A percentile compares a stretch with the other conserved stretches of the same genome.
Evolutionary conservation across 768 basidiomycete genomes (phyloP).

Genomic region (Cyclocybe cylindracea): DNA sequence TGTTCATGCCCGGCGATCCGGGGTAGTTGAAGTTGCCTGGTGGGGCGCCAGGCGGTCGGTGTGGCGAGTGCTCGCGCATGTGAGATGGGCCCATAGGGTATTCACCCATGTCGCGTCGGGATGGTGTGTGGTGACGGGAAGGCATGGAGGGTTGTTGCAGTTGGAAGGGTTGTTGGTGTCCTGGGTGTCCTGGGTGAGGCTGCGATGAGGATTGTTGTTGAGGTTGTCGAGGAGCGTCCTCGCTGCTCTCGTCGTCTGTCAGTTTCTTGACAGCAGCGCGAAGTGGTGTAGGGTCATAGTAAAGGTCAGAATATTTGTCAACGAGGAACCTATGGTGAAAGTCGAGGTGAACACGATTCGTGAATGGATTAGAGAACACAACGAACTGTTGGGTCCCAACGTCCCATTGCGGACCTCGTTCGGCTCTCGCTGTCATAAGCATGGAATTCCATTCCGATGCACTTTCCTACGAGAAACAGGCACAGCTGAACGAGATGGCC

Average conservation of each 20-base stretch:
- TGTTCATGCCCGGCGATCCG: slow-evolving; percentile 26
- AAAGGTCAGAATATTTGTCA: slow-evolving; percentile 69
- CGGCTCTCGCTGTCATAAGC: slow-evolving; percentile 74
- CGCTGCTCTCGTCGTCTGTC: slow-evolving; percentile 42
- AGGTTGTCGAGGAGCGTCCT: slow-evolving; percentile 23
- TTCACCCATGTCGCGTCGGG: slow-evolving; percentile 16
- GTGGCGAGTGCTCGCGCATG: slow-evolving; percentile 24
- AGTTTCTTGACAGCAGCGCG: slow-evolving; percentile 52
- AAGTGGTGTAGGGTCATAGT: slow-evolving; percentile 69
- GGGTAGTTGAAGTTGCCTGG: slow-evolving; percentile 33
- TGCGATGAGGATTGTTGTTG: slow-evolving; percentile 29
- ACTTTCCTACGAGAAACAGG: slow-evolving; percentile 49
- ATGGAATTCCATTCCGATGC: slow-evolving; percentile 88
- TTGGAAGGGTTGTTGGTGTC: slow-evolving; percentile 27
- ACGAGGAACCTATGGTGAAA: slow-evolving; percentile 62
- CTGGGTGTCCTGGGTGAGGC: slow-evolving; percentile 26
- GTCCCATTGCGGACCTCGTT: slow-evolving; percentile 87
- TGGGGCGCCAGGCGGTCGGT: slow-evolving; percentile 25
- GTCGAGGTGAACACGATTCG: background rate
- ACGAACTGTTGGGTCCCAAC: slow-evolving; percentile 83
- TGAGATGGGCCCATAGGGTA: slow-evolving; percentile 18
- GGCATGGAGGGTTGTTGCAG: slow-evolving; percentile 25
- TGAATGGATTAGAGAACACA: background rate
- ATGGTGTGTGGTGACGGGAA: slow-evolving; percentile 17
- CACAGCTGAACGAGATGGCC: background rate